These are phyloP conservation scores for Takashimella koratensis DNA, from an alignment of 1,284 basidiomycete genomes.

Conservation along the genomic window DNA sequence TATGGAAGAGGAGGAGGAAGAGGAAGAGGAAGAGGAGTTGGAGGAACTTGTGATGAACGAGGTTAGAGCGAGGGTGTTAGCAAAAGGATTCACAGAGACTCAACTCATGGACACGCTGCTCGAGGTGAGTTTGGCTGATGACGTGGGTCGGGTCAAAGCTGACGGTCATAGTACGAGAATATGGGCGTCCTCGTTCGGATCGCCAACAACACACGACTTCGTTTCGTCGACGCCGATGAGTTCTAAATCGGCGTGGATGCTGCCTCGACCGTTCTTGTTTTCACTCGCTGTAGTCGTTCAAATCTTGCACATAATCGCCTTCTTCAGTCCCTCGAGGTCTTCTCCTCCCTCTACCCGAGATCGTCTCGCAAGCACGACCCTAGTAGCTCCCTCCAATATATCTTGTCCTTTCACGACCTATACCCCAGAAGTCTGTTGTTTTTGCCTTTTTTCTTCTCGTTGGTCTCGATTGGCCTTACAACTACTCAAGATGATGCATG, in stretches of 20 bases:
- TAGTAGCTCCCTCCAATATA: no score
- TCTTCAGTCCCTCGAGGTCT: no score
- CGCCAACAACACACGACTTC: conserved; percentile 70
- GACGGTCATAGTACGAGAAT: conserved; percentile 66
- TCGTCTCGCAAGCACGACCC: no score
- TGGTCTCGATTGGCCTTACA: no score
- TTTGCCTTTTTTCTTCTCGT: no score
- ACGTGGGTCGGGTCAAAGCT: conserved; percentile 5
- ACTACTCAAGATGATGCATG: no score
- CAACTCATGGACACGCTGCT: conserved; percentile 79
- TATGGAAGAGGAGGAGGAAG: conserved; percentile 55
- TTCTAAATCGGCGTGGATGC: no score
- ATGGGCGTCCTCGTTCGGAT: conserved; percentile 70
- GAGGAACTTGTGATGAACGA: conserved; percentile 66
- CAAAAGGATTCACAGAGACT: conserved; percentile 82
- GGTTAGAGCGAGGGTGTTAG: conserved; percentile 74
- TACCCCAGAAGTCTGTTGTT: no score
- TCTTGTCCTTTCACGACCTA: no score
- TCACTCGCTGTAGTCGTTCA: background rate
- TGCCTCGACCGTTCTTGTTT: background rate
- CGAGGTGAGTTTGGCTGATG: conserved; percentile 56
- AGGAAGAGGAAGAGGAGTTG: conserved; percentile 64
- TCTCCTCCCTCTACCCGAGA: no score
- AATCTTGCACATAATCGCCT: background rate
- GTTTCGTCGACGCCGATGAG: conserved; percentile 46